phyloP scores from a whole-genome alignment of 169 alveolate species.

The Cryptosporidium felis region DNA sequence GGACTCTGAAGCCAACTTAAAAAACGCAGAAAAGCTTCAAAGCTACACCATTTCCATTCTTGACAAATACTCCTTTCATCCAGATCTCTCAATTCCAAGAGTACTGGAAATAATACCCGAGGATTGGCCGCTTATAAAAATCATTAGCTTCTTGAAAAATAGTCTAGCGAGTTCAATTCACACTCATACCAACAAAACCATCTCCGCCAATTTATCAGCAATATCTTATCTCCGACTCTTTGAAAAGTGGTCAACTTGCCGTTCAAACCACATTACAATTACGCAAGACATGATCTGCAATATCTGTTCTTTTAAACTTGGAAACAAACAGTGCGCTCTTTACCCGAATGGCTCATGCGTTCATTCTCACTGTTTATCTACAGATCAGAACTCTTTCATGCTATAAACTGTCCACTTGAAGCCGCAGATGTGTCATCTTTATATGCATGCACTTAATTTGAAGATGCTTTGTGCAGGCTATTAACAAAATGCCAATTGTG shows the following conservation, averaged over 20 bases:
- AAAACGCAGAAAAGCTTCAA: neutral
- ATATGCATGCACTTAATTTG: too few species aligned
- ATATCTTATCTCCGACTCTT: conserved; percentile 38
- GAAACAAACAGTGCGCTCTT: conserved; percentile 51
- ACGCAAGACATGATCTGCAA: conserved; percentile 68
- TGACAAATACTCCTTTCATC: conserved; percentile 21
- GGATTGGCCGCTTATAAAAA: conserved; percentile 49
- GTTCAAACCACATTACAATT: conserved; percentile 42
- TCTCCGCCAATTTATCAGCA: conserved; percentile 42
- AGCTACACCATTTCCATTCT: conserved; percentile 17
- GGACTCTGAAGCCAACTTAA: neutral
- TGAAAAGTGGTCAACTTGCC: conserved; percentile 35
- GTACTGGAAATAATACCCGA: conserved; percentile 35
- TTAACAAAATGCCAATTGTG: too few species aligned
- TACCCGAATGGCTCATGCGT: conserved; percentile 65
- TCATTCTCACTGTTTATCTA: conserved; percentile 50
- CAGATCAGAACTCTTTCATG: conserved; percentile 7
- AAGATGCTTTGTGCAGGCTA: too few species aligned
- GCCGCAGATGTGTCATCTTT: too few species aligned
- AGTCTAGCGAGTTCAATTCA: conserved; percentile 28
- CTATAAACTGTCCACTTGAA: too few species aligned
- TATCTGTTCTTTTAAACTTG: conserved; percentile 52
- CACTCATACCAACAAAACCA: conserved; percentile 10
- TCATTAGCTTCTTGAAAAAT: conserved; percentile 23
- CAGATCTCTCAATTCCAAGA: conserved; percentile 12